Evolutionary conservation across 805 yeast species (phyloP).

Genomic region (Wickerhamiella nectarea): DNA sequence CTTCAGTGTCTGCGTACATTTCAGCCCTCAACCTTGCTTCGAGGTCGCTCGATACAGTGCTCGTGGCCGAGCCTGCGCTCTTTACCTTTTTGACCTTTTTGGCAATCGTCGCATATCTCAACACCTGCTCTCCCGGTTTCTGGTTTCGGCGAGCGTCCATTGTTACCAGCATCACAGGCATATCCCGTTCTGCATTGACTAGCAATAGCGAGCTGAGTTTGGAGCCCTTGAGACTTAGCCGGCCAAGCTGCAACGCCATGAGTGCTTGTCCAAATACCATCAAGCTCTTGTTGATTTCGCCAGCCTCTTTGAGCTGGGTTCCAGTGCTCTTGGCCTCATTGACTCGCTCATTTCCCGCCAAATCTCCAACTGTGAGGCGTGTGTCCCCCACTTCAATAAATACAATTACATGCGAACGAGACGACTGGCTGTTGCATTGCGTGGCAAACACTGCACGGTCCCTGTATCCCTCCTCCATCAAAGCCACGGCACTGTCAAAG

Average conservation of each 20-base stretch:
- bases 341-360: constrained; percentile 42
- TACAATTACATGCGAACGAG: constrained; percentile 41
- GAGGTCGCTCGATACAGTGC: background rate
- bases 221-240: constrained; percentile 29
- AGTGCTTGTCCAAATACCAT: constrained; percentile 40
- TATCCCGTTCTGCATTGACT: constrained; percentile 24
- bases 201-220: constrained; percentile 38
- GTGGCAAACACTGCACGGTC: constrained; percentile 34
- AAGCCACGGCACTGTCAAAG: constrained; percentile 27
- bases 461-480: constrained; percentile 30
- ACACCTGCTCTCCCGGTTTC: constrained; percentile 23
- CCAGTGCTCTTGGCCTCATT: constrained; percentile 35
- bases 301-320: constrained; percentile 34
- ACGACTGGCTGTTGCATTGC: constrained; percentile 31
- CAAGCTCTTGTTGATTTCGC: constrained; percentile 36
- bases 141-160: constrained; percentile 31
- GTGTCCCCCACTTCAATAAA: constrained; percentile 30
- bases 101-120: constrained; percentile 24
- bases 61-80: constrained; percentile 7
- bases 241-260: constrained; percentile 27
- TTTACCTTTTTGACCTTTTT: constrained; percentile 16
- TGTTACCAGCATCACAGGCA: constrained; percentile 27
- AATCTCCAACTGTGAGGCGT: constrained; percentile 34
- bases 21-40: constrained; percentile 1
- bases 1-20: constrained; percentile 9